Evolutionary conservation across 768 basidiomycete genomes (phyloP), one percentile per base, ranked within the genome.

Genomic region (Lactifluus volemus): DNA sequence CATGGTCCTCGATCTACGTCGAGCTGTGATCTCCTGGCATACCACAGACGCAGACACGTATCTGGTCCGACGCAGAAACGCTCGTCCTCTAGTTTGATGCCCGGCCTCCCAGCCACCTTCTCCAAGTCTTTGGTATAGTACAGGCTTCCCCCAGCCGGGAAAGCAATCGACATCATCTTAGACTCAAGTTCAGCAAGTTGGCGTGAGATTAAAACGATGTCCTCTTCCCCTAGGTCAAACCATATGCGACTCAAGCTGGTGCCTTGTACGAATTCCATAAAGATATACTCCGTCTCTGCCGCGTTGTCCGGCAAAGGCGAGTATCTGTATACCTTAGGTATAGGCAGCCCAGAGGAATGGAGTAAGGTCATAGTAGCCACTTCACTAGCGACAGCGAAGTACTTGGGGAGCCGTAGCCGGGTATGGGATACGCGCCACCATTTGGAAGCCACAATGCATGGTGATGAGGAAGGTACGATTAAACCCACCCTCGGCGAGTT

Each of bases 1-100:
- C 81, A 81, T 57, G 81, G 80, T 76, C 80, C 79, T 61, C 81
- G 69, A 59, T 78, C 66, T 53, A 81, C 71, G 60, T 79, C 74
- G 61, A 81, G 79, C 73, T 77, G 69, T 62, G 77, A 71, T 61
- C 80, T 78, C 70, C 77, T 76, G 1, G 80, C 78, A 66, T 70
- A 78, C 80, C 32, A 34, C 79, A 81, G n/a, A 67, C 30, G 66
- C 63, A 77, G 49, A 2, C 73, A 74, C 7, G 68, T 64, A 71
- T 81, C 81, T 68, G 72, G 71, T 66, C 72, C 70, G 56, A 69
- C 42, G 59, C 68, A 69, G 53, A 69, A 69, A 47, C 58, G 63
- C 49, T 52, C 34, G 63, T 68, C 67, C 7, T 68, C 8, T 1
- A 70, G 59, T 5, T 74, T 63, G 53, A 81, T 71, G 67, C 70